Evolutionary conservation across 352 stramenopile species (phyloP), one percentile per base, ranked within the genome.

Genomic region (Globisporangium abappressorium): DNA sequence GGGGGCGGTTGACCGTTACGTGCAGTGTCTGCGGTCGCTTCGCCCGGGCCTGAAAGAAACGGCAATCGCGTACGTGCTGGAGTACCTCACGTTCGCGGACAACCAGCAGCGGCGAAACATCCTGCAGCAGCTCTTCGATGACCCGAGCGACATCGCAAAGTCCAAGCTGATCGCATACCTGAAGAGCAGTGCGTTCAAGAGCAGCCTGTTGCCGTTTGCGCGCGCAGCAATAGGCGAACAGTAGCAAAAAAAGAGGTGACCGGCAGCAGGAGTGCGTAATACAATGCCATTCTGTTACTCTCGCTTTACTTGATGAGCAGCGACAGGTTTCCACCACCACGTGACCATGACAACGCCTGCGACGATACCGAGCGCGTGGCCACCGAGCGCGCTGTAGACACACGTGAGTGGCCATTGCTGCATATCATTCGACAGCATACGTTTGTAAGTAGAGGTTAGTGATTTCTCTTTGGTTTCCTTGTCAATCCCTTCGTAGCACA

Each of bases 351-450:
- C 20, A 14, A 14, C 22, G 12, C 73, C 71, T 26, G 75, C 43
- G 15, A 80, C 20, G 49, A 89, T 59, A 18, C 83, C 85, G n/a
- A 77, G 11, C 14, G 73, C 73, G 56, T 87, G 72, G 3, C 84
- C 85, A 14, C 79, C 59, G 15, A 92, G 64, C 8, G 78, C 71
- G 14, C 88, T 85, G 65, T 94, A 96, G 24, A 92, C 81, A 72
- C 88, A 96, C 36, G 88, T 91, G 30, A 94, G 70, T 3, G 88
- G 88, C 86, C 88, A 96, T 91, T 94, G 84, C 88, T 93, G 67
- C 46, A 33, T n/a, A 61, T 2, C 62, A 73, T 28, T 28, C 22
- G 28, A 58, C 5, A 47, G 22, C 28, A 46, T 20, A 24, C 33
- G 51, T 33, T 24, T 34, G 43, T 51, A 33, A 59, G 1, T 3